Evolutionary conservation across 2,329 filamentous ascomycete species (phyloP).

Genomic region (Niveomyces coronatus): DNA sequence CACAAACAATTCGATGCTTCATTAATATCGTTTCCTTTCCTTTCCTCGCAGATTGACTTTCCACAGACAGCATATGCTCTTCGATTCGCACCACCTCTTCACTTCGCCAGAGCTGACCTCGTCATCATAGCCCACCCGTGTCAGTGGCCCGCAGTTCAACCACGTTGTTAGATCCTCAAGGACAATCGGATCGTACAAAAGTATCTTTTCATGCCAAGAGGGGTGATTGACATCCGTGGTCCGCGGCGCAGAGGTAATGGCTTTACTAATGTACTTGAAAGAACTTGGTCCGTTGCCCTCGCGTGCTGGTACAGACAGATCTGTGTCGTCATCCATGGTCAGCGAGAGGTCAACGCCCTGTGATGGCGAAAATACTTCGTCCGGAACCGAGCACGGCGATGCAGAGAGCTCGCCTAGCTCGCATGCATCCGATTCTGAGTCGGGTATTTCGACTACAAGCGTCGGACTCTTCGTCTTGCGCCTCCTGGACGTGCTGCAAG

Average conservation of each 20-base stretch:
- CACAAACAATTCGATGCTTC: background rate
- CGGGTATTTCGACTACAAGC: slow-evolving; percentile 37
- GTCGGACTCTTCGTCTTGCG: slow-evolving; percentile 11
- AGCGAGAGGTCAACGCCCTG: slow-evolving; percentile 31
- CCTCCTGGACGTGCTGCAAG: slow-evolving; percentile 11
- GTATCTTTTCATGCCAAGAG: slow-evolving; percentile 85
- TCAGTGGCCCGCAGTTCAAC: slow-evolving; percentile 65
- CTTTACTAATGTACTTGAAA: slow-evolving; percentile 44
- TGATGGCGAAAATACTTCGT: slow-evolving; percentile 34
- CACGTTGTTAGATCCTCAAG: slow-evolving; percentile 76
- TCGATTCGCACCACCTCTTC: slow-evolving; percentile 82
- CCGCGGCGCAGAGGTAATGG: slow-evolving; percentile 40
- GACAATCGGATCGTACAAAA: slow-evolving; percentile 85
- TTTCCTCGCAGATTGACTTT: slow-evolving; percentile 43
- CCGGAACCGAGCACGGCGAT: slow-evolving; percentile 25
- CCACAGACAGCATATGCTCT: slow-evolving; percentile 77
- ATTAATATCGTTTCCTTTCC: slow-evolving; percentile 39
- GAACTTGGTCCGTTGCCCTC: slow-evolving; percentile 33
- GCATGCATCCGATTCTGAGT: slow-evolving; percentile 35
- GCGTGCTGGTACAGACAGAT: slow-evolving; percentile 29
- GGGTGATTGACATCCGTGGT: slow-evolving; percentile 39
- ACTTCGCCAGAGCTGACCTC: slow-evolving; percentile 56
- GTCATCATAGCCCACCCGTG: slow-evolving; percentile 51
- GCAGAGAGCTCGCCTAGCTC: slow-evolving; percentile 13
- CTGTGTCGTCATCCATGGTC: slow-evolving; percentile 34